Conservation (phyloP, 345 rosid species). For the Camelina laxa region DNA sequence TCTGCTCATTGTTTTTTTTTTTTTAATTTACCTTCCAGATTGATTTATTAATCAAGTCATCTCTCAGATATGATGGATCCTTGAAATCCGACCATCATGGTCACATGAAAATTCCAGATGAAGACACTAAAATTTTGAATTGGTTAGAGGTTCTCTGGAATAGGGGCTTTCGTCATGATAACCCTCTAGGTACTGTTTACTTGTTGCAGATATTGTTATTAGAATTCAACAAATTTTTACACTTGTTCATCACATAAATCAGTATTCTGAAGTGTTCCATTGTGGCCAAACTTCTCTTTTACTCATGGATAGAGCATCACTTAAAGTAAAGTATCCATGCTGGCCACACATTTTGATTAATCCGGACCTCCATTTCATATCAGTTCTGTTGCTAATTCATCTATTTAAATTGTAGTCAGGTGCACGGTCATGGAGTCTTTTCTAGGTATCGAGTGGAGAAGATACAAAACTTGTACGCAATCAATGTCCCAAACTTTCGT, state of each 20-base stretch:
- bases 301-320: constrained; percentile 8
- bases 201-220: constrained; percentile 29
- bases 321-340: not conserved
- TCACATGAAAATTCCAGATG: constrained; percentile 45
- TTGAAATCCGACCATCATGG: constrained; percentile 50
- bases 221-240: constrained; percentile 3
- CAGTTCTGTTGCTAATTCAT: constrained; percentile 18
- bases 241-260: not conserved
- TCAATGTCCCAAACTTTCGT: constrained; percentile 74
- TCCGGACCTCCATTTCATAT: constrained; percentile 15
- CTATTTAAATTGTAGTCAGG: constrained; percentile 69
- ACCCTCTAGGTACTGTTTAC: constrained; percentile 78
- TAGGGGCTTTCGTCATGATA: constrained; percentile 81
- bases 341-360: constrained; percentile 12
- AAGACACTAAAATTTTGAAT: constrained; percentile 56
- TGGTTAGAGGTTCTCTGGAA: constrained; percentile 92
- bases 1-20: constrained; percentile 35
- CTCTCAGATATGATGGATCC: constrained; percentile 52
- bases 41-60: constrained; percentile 71
- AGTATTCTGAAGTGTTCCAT: not conserved
- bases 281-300: not conserved
- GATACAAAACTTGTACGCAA: constrained; percentile 57
- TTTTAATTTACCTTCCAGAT: constrained; percentile 55
- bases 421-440: constrained; percentile 93
- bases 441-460: constrained; percentile 74